Base-by-base conservation (phyloP, 176 grass and related monocot species). In the Cenchrus purpureus region DNA sequence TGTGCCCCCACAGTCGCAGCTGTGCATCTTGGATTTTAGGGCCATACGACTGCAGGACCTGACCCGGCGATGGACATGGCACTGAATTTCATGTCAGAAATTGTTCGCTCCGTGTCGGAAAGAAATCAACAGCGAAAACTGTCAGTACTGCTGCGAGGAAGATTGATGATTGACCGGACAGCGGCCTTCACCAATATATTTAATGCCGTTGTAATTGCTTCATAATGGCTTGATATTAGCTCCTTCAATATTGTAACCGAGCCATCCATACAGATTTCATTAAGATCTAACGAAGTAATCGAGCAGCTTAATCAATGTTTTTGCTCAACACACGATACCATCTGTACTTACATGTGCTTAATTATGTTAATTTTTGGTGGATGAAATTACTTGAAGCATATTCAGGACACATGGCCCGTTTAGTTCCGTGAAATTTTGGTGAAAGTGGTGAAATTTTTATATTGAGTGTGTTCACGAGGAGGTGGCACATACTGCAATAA, bases 11-110 rank as follows among this genome's bases (percentile, higher is more conserved):
- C 78, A 77, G 77, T 54, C 31, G 16, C 25, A 37, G 17, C 48
- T 44, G 79, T 79, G 66, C 83, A 2, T 25, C 50, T 54, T 83
- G 58, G 73, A 74, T 79, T 86, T 78, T 78, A 74, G 74, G 50
- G 40, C 12, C 50, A 53, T 62, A 60, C 79, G 32, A 11, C 28
- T 52, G 79, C 66, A 67, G 17, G 65, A 69, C 52, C 43, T 15
- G 8, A 37, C 49, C 71, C 84, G 81, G 75, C 61, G 48, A 45
- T 0, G 60, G 45, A 31, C 68, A 15, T 25, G 53, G 75, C 75
- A 74, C 80, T 75, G 84, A 80, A 90, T 80, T 62, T 37, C 13
- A 70, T 62, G 80, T 31, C 75, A 9, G 29, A 22, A 32, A 22
- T 29, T 79, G 74, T 73, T 43, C 10, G 83, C 58, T 86, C 65